Conservation (phyloP, 148 eudicot genomes). For the Silene latifolia region DNA sequence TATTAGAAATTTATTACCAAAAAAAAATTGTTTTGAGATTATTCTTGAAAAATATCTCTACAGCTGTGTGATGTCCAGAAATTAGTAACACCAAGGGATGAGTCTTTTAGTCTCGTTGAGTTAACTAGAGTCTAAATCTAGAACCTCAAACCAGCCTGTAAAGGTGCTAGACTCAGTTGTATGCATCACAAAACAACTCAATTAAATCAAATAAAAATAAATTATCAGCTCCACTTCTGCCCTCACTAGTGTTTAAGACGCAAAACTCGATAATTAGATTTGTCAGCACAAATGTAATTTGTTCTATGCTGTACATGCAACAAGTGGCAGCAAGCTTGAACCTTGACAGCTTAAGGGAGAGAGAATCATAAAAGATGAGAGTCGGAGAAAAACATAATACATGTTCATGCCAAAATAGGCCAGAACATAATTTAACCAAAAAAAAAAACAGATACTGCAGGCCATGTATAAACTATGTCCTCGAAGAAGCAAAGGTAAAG, state of each 20-base stretch:
- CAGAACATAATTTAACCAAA: not conserved
- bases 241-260: too few relatives aligned
- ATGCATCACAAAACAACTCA: too few relatives aligned
- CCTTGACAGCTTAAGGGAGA: not conserved
- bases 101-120: too few relatives aligned
- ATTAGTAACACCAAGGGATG: too few relatives aligned
- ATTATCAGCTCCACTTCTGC: too few relatives aligned
- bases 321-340: not conserved
- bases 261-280: not conserved
- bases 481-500: not conserved
- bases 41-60: too few relatives aligned
- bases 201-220: too few relatives aligned
- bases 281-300: not conserved
- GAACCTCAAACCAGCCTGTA: too few relatives aligned
- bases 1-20: not conserved
- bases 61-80: too few relatives aligned
- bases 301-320: not conserved
- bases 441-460: not conserved
- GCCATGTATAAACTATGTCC: not conserved
- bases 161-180: too few relatives aligned
- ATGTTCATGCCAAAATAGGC: not conserved
- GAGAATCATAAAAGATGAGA: not conserved
- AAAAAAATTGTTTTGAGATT: too few relatives aligned
- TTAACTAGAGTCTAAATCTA: too few relatives aligned
- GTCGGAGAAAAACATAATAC: not conserved